Percentiles rank a stretch among this genome's conserved stretches.
Evolutionary conservation across 495 filamentous ascomycete species (phyloP).

Genomic region (Pyrenopolyporus hunteri): DNA sequence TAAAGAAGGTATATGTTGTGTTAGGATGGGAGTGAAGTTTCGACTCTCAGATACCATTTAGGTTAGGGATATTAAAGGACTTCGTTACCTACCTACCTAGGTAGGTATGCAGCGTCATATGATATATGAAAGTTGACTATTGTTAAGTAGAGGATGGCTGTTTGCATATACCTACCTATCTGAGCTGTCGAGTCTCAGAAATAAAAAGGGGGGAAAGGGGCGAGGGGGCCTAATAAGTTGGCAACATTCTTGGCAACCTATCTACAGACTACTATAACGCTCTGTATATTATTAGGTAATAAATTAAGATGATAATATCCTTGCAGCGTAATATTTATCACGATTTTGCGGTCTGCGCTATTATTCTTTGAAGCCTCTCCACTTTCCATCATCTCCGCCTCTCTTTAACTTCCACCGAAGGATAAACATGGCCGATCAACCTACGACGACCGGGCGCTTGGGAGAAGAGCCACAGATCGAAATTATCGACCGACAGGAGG

Average conservation of each 20-base stretch:
- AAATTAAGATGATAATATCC: not conserved
- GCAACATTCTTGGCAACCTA: constrained; percentile 10
- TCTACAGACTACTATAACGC: not conserved
- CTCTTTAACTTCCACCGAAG: not conserved
- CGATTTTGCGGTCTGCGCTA: not conserved
- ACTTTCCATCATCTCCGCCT: not conserved
- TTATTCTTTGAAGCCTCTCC: constrained; percentile 2
- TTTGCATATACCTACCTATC: no score
- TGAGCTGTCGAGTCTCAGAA: no score
- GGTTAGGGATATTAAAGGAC: no score
- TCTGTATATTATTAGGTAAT: not conserved
- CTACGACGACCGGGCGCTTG: not conserved
- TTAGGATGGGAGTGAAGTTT: constrained; percentile 30
- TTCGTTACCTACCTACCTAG: no score
- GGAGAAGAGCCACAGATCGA: constrained; percentile 22
- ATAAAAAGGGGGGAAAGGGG: not conserved
- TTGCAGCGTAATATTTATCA: not conserved
- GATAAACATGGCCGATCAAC: constrained; percentile 18
- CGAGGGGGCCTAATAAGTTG: not conserved
- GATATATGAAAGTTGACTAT: no score
- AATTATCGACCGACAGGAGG: constrained; percentile 27
- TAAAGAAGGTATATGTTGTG: constrained; percentile 7
- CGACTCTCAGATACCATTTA: no score
- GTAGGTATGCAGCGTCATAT: no score
- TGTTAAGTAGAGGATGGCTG: no score